Evolutionary conservation across 768 basidiomycete genomes (phyloP), one percentile per base, ranked within the genome.

Genomic region (Clavulina sp.): DNA sequence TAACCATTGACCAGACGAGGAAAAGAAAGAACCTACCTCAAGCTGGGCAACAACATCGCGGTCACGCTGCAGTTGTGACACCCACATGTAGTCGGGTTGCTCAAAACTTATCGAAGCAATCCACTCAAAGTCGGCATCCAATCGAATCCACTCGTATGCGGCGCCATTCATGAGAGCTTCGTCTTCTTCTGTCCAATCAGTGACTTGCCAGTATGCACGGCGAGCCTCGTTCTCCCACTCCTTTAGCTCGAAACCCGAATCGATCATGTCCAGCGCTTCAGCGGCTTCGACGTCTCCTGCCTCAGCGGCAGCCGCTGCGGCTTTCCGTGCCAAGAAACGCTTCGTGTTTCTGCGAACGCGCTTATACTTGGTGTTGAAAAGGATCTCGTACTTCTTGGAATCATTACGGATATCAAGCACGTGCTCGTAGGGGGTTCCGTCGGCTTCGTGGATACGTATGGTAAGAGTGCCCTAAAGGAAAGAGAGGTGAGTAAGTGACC

Each of bases 111-210:
- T 76, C 34, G 74, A 74, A n/a, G 87, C 84, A 51, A 97, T 84
- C 95, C 95, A 99, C 67, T 99, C 95, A 64, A 95, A 92, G 63
- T 99, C 95, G 16, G 95, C 91, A 61, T 99, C 95, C 74, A 97
- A 86, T 56, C 95, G 73, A 53, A 99, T 97, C 93, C 93, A 99
- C 66, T 99, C 95, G 65, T 96, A 99, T 2, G 89, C 93, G 56
- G 93, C 92, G 18, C 86, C 86, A 34, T 83, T 80, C 87, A 97
- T 93, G 40, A 74, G 71, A 54, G 82, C 79, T 61, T 95, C 92
- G 54, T 97, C 91, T 58, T 95, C 89, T 60, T 95, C 92, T 3
- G 84, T 86, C 95, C 95, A 97, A 63, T 97, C 92, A 4, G 84
- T 84, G 3, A 97, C 92, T 63, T 84, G 85, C 95, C 93, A 97